phyloP scores from a whole-genome alignment of 768 basidiomycete genomes.

The Chiua virens region DNA sequence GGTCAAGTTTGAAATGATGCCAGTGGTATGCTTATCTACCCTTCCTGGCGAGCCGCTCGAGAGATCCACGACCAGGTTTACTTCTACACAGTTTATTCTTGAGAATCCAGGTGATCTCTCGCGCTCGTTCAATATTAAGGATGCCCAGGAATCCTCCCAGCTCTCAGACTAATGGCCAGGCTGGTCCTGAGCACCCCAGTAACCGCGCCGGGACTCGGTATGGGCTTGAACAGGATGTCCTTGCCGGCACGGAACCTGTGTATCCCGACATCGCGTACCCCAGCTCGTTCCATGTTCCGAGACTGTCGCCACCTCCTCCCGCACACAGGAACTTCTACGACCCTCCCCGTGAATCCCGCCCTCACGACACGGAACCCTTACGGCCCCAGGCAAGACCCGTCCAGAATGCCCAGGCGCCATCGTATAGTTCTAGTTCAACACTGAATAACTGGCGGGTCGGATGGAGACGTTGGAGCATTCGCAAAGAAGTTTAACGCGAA shows the following conservation, averaged over 20 bases:
- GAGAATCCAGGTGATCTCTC: constrained; percentile 20
- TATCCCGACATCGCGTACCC: constrained; percentile 8
- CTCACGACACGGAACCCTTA: background rate
- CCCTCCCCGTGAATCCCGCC: background rate
- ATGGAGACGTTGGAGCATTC: constrained; percentile 18
- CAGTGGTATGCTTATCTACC: constrained; percentile 12
- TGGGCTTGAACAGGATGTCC: background rate
- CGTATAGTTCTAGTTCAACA: constrained; percentile 40
- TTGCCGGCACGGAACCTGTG: background rate
- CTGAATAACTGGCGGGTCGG: constrained; percentile 26
- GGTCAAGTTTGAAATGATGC: constrained; percentile 21
- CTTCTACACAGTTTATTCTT: background rate
- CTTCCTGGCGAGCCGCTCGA: background rate
- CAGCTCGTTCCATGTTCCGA: constrained; percentile 8
- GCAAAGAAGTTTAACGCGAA: constrained; percentile 13
- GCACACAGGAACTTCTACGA: background rate
- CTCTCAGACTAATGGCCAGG: constrained; percentile 13
- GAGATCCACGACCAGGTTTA: background rate
- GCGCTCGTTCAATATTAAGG: constrained; percentile 7
- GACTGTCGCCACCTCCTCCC: constrained; percentile 3
- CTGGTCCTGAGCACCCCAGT: constrained; percentile 18
- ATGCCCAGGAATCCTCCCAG: constrained; percentile 19
- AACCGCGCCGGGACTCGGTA: background rate
- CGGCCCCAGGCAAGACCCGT: constrained; percentile 19
- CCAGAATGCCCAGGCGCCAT: constrained; percentile 28